Evolutionary conservation across 441 rosid genomes (phyloP), one percentile per base, ranked within the genome.

Genomic region (Macaranga tanarius): DNA sequence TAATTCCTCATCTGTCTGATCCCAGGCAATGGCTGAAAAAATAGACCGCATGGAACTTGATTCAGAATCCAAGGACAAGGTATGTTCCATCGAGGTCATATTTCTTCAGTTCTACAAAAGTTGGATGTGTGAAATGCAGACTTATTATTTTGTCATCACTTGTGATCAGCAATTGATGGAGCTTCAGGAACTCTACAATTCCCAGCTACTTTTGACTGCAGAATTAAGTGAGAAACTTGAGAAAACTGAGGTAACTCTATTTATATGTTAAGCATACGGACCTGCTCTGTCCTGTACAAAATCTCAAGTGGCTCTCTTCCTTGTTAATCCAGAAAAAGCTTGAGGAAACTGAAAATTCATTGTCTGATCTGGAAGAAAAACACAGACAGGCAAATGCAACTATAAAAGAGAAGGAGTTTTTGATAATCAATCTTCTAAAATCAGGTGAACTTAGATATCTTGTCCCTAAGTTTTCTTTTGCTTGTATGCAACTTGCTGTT

Each of bases 21-120:
- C 55, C 69, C 85, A 95, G 98, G 97, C 94, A 73, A 95, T 95
- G 99, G 85, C 95, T 74, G 99, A 95, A 85, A 95, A 90, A 84
- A 92, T 95, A 72, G 99, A 93, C 82, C 91, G 82, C 75, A 87
- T 95, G 92, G 98, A 92, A 86, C 91, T 83, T 75, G 82, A 84
- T 6, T 84, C 94, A 67, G 97, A 91, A 70, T 87, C 96, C 38
- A 95, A 93, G 85, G 96, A 92, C 73, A 93, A 89, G 86, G 98
- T 91, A 70, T 26, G 67, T 55, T 54, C 69, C 75, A 67, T 69
- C 31, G 55, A 47, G 50, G 58, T 25, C 62, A 11, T 26, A 66
- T 79, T 11, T 54, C 45, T 52, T 70, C 26, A 34, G 65, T 48
- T 73, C 48, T 67, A 67, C 72, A 62, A 52, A 55, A 23, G 22